A percentile compares a stretch with the other conserved stretches of the same genome.
phyloP scores from a whole-genome alignment of 2,329 filamentous ascomycete species.

The Ceratocystis colombiana region DNA sequence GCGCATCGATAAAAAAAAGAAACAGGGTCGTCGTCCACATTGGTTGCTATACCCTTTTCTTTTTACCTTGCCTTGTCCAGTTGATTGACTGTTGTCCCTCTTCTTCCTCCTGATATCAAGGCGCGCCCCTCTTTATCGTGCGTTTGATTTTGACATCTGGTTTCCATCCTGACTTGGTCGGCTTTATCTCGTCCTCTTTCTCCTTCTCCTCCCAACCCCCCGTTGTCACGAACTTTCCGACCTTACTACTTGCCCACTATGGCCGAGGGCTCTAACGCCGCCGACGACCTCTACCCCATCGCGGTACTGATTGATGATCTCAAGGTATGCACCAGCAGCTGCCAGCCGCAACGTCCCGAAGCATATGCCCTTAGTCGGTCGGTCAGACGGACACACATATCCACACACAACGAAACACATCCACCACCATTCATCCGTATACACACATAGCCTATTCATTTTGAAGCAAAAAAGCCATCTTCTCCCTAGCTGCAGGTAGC shows the following conservation, averaged over 20 bases:
- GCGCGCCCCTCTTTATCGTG: constrained; percentile 25
- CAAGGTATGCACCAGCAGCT: constrained; percentile 54
- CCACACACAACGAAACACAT: background rate
- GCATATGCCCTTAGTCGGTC: background rate
- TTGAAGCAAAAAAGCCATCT: too few relatives aligned
- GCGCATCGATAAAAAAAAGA: constrained; percentile 15
- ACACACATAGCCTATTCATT: background rate
- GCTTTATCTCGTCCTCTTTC: constrained; percentile 11
- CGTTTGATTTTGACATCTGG: constrained; percentile 14
- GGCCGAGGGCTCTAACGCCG: constrained; percentile 80
- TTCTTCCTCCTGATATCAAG: constrained; percentile 18
- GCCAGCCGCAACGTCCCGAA: constrained; percentile 5
- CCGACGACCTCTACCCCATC: constrained; percentile 98
- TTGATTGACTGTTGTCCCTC: background rate
- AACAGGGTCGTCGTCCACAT: background rate
- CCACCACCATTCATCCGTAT: background rate
- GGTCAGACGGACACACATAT: background rate
- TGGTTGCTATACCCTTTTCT: constrained; percentile 8
- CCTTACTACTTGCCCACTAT: constrained; percentile 44
- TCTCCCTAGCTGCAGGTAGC: too few relatives aligned
- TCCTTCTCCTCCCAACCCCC: constrained; percentile 12
- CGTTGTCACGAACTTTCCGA: constrained; percentile 9
- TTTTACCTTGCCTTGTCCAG: background rate
- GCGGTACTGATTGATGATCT: constrained; percentile 99
- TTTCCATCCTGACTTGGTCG: constrained; percentile 14